Conservation (phyloP, 2,329 filamentous ascomycete genomes). For the Nannizziopsis arthrosporioides region DNA sequence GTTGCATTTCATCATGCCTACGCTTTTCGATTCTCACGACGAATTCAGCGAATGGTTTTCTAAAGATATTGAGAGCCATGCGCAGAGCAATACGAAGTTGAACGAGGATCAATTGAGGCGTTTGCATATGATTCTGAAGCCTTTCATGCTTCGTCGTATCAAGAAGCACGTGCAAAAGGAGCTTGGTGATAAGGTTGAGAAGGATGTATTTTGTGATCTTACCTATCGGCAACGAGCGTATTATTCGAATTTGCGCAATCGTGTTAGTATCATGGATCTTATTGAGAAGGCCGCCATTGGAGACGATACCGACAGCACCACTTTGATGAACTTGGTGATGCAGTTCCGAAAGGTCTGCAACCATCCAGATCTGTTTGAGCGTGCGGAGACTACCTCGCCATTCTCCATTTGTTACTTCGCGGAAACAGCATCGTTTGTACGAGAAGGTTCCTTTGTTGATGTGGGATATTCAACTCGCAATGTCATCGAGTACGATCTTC, state of each 20-base stretch:
- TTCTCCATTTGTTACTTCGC: constrained; percentile 77
- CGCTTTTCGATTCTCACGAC: constrained; percentile 60
- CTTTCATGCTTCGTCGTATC: constrained; percentile 98
- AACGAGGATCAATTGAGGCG: constrained; percentile 96
- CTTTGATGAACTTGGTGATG: constrained; percentile 98
- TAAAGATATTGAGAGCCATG: constrained; percentile 79
- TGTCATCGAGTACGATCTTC: constrained; percentile 71
- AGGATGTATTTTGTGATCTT: constrained; percentile 90
- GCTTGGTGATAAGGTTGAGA: constrained; percentile 94
- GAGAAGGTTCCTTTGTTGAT: constrained; percentile 68
- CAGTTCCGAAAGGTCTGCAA: constrained; percentile 99
- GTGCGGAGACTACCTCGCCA: constrained; percentile 80
- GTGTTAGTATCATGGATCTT: constrained; percentile 96
- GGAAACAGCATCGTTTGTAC: constrained; percentile 87
- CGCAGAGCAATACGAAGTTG: constrained; percentile 97
- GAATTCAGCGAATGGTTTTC: constrained; percentile 45
- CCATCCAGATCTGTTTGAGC: constrained; percentile 91
- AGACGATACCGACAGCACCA: constrained; percentile 88
- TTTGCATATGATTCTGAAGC: constrained; percentile 97
- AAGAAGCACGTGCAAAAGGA: constrained; percentile 99
- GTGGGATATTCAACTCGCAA: constrained; percentile 83
- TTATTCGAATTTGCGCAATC: constrained; percentile 84
- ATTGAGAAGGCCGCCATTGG: constrained; percentile 94
- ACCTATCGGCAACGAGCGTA: constrained; percentile 92
- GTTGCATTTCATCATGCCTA: constrained; percentile 93